These are phyloP conservation scores for Mucor lusitanicus DNA, from an alignment of 371 early-diverging fungal genomes.

Conservation along the genomic window DNA sequence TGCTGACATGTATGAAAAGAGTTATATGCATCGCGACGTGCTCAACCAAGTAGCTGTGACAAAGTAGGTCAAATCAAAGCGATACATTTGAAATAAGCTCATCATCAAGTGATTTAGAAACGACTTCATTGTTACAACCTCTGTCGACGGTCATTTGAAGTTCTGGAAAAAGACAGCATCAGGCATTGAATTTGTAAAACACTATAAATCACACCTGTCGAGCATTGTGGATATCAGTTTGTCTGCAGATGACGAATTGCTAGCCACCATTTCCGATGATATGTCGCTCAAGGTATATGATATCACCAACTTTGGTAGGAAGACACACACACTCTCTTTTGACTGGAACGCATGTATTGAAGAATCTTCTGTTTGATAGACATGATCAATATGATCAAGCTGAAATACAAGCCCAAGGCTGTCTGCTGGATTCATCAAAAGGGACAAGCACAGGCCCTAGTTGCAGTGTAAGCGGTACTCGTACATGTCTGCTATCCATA, in stretches of 20 bases:
- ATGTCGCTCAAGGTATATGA: slow-evolving; percentile 92
- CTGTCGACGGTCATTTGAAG: slow-evolving; percentile 95
- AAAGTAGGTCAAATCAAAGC: slow-evolving; percentile 39
- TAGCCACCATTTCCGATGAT: slow-evolving; percentile 87
- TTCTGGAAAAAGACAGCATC: slow-evolving; percentile 96
- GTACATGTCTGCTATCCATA: not conserved
- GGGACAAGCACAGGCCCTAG: slow-evolving; percentile 79
- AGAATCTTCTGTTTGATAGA: slow-evolving; percentile 49
- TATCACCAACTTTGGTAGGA: slow-evolving; percentile 87
- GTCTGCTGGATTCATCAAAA: slow-evolving; percentile 88
- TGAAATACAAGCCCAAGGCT: slow-evolving; percentile 73
- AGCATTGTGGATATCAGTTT: slow-evolving; percentile 60
- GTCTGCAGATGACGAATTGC: slow-evolving; percentile 77
- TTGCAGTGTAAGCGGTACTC: slow-evolving; percentile 66
- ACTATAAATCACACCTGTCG: slow-evolving; percentile 86
- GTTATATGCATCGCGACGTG: slow-evolving; percentile 94
- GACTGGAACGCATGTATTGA: not conserved
- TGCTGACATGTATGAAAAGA: slow-evolving; percentile 89
- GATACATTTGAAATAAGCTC: not conserved
- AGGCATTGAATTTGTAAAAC: slow-evolving; percentile 97
- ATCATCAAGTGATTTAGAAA: slow-evolving; percentile 39
- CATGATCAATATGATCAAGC: slow-evolving; percentile 93
- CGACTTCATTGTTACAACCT: slow-evolving; percentile 92
- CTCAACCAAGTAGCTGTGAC: slow-evolving; percentile 80
- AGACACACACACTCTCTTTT: not conserved